Conservation (phyloP, 2,329 filamentous ascomycete species). For the Apiospora pterosperma region DNA sequence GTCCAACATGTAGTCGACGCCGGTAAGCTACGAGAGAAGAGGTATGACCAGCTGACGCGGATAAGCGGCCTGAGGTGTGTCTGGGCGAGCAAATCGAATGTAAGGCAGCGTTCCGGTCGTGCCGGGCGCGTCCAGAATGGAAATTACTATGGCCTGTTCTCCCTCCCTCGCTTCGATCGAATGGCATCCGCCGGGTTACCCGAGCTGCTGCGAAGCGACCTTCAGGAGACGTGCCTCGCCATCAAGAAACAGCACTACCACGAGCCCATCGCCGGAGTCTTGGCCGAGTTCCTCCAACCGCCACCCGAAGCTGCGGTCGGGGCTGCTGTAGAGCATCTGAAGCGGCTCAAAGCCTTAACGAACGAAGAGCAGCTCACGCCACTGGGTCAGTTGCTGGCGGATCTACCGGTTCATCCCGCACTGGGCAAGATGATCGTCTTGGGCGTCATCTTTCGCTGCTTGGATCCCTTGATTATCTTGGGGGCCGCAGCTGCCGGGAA, state of each 20-base stretch:
- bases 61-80: conserved; percentile 35
- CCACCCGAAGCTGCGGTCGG: conserved; percentile 33
- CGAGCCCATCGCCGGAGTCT: conserved; percentile 35
- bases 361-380: conserved; percentile 38
- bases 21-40: conserved; percentile 31
- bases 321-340: conserved; percentile 34
- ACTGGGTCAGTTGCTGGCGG: conserved; percentile 40
- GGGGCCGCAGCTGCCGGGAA: conserved; percentile 18
- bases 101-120: conserved; percentile 44
- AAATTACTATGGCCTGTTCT: conserved; percentile 46
- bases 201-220: conserved; percentile 38
- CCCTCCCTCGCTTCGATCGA: conserved; percentile 18
- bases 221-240: conserved; percentile 40
- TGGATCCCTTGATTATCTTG: conserved; percentile 46
- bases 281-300: conserved; percentile 41
- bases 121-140: conserved; percentile 46
- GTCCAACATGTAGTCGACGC: conserved; percentile 47
- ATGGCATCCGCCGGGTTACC: conserved; percentile 27
- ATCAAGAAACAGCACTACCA: conserved; percentile 35
- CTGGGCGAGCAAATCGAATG: conserved; percentile 45
- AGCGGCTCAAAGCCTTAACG: conserved; percentile 38
- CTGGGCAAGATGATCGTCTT: conserved; percentile 47
- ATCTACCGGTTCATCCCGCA: conserved; percentile 38
- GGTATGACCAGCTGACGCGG: conserved; percentile 37
- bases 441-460: conserved; percentile 47